Evolutionary conservation across 805 yeast genomes (phyloP).

Genomic region (Metschnikowia colocasiae): DNA sequence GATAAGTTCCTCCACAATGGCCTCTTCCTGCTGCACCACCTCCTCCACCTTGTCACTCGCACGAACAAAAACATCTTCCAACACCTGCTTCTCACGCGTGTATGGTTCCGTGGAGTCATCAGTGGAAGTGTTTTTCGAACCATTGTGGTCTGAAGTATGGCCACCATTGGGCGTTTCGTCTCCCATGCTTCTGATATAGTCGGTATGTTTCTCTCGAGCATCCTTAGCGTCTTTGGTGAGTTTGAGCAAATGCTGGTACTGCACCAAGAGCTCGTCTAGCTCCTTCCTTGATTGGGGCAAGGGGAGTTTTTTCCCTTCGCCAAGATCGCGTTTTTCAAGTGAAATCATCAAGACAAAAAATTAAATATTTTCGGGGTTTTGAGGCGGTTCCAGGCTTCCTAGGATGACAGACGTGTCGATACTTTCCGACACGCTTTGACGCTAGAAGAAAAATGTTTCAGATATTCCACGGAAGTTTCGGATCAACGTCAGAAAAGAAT

Average conservation of each 20-base stretch:
- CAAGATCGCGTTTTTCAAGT: constrained; percentile 1
- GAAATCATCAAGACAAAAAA: not conserved
- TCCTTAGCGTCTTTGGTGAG: constrained; percentile 20
- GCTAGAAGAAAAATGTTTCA: not conserved
- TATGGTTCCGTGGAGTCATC: constrained; percentile 19
- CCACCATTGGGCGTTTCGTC: not conserved
- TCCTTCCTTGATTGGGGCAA: constrained; percentile 15
- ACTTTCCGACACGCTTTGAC: not conserved
- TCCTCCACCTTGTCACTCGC: constrained; percentile 26
- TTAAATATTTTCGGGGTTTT: not conserved
- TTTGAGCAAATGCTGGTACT: constrained; percentile 19
- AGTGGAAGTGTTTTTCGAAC: not conserved
- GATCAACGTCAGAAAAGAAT: not conserved
- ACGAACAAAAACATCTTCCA: constrained; percentile 29
- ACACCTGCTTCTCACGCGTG: constrained; percentile 21
- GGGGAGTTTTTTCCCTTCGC: constrained; percentile 5
- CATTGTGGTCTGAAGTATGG: not conserved
- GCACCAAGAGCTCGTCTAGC: constrained; percentile 16
- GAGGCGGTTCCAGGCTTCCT: not conserved
- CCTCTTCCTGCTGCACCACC: constrained; percentile 22
- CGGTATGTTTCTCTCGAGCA: constrained; percentile 14
- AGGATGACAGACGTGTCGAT: not conserved
- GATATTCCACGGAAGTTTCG: not conserved
- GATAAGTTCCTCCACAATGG: constrained; percentile 20
- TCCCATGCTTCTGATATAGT: not conserved